Evolutionary conservation across 257 asterid species (phyloP).

Genomic region (Solanum paucissectum): DNA sequence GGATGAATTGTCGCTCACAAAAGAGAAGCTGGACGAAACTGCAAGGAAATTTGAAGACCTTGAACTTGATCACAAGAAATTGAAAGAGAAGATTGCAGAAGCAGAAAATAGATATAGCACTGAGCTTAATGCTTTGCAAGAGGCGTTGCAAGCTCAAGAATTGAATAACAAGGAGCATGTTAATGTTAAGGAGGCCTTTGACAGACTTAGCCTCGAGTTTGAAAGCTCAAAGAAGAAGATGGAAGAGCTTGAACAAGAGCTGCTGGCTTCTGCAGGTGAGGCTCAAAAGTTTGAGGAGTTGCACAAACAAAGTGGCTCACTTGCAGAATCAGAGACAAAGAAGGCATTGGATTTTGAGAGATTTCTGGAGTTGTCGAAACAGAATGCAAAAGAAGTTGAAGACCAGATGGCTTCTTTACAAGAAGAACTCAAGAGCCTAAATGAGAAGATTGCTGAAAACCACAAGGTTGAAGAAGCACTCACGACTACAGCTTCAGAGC

Average conservation of each 20-base stretch:
- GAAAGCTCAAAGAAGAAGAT: constrained; percentile 58
- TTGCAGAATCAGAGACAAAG: constrained; percentile 60
- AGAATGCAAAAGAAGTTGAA: constrained; percentile 49
- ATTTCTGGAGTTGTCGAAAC: constrained; percentile 54
- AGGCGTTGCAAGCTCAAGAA: constrained; percentile 47
- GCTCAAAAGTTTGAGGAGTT: constrained; percentile 62
- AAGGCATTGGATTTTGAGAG: constrained; percentile 57
- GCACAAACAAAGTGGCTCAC: constrained; percentile 59
- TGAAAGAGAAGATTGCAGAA: constrained; percentile 42
- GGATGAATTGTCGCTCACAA: constrained; percentile 48
- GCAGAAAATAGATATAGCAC: constrained; percentile 37
- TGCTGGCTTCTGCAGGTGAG: constrained; percentile 40
- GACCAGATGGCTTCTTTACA: constrained; percentile 47
- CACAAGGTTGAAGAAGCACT: constrained; percentile 64
- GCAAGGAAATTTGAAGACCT: constrained; percentile 35
- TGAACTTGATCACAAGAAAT: constrained; percentile 41
- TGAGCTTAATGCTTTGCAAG: constrained; percentile 55
- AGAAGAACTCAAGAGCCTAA: constrained; percentile 42
- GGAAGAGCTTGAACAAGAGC: constrained; percentile 46
- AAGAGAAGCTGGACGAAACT: constrained; percentile 35
- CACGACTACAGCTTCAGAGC: constrained; percentile 33
- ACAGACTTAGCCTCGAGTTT: constrained; percentile 47
- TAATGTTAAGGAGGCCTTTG: constrained; percentile 47
- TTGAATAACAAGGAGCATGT: constrained; percentile 43
- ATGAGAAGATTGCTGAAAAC: constrained; percentile 44